phyloP scores from a whole-genome alignment of 441 rosid genomes.

The Dalechampia spathulata region DNA sequence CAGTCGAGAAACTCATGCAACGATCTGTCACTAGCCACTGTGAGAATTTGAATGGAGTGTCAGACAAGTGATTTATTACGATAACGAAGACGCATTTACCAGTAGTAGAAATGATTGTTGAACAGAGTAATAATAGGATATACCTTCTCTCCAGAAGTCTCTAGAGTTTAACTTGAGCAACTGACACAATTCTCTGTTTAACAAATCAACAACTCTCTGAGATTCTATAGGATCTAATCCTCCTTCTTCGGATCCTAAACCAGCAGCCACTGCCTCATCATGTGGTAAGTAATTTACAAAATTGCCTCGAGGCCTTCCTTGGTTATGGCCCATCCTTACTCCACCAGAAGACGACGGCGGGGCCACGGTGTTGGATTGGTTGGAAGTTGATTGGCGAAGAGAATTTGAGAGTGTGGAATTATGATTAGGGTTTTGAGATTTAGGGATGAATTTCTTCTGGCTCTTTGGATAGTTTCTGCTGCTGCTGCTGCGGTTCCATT shows the following conservation, averaged over 20 bases:
- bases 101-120: not conserved
- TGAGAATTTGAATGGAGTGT: not conserved
- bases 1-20: slow-evolving; percentile 75
- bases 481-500: slow-evolving; percentile 9
- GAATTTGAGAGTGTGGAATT: slow-evolving; percentile 50
- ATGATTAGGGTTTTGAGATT: slow-evolving; percentile 28
- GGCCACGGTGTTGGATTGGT: slow-evolving; percentile 21
- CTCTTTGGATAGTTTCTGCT: slow-evolving; percentile 26
- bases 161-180: slow-evolving; percentile 73
- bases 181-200: slow-evolving; percentile 71
- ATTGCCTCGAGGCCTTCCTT: slow-evolving; percentile 33
- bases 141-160: slow-evolving; percentile 93
- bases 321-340: slow-evolving; percentile 36
- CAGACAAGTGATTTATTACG: not conserved
- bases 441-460: slow-evolving; percentile 45
- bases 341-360: slow-evolving; percentile 24
- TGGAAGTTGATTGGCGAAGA: slow-evolving; percentile 41
- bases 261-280: slow-evolving; percentile 91
- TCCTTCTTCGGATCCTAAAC: slow-evolving; percentile 69
- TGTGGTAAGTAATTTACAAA: slow-evolving; percentile 93
- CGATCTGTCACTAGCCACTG: slow-evolving; percentile 77
- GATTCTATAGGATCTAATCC: slow-evolving; percentile 91
- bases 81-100: not conserved
- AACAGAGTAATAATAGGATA: no score
- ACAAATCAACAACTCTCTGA: slow-evolving; percentile 91